Conservation (phyloP, 139 green algal species). For the Diplosphaera chodatii region DNA sequence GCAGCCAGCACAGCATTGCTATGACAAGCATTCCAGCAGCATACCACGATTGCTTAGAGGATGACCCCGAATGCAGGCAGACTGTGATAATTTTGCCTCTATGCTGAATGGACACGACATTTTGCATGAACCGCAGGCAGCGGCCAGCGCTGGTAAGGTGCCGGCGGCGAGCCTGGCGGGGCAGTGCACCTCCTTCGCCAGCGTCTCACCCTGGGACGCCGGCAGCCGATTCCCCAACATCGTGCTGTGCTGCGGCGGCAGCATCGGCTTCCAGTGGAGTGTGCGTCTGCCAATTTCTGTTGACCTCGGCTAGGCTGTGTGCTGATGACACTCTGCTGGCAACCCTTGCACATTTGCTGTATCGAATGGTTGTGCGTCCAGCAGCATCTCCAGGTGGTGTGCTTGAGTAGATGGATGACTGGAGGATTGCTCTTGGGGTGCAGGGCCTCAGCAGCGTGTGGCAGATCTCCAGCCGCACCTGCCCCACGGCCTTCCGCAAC, state of each 20-base stretch:
- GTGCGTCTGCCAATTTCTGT: neutral
- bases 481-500: neutral
- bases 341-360: too few species aligned
- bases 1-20: too few species aligned
- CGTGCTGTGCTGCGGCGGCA: neutral
- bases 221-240: neutral
- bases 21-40: too few species aligned
- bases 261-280: neutral
- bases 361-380: too few species aligned
- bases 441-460: neutral
- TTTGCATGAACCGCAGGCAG: neutral
- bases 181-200: neutral
- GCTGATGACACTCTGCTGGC: too few species aligned
- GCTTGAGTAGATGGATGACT: neutral
- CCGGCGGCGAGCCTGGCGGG: neutral
- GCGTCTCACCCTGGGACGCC: neutral
- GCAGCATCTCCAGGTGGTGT: too few species aligned
- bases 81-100: too few species aligned
- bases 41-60: too few species aligned
- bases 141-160: neutral
- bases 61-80: too few species aligned
- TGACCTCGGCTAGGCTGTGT: too few species aligned
- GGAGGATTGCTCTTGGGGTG: neutral
- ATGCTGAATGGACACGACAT: too few species aligned
- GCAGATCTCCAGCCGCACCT: neutral